These are phyloP conservation scores for Globisporangium takayamanum DNA, from an alignment of 352 stramenopile species.

Conservation along the genomic window DNA sequence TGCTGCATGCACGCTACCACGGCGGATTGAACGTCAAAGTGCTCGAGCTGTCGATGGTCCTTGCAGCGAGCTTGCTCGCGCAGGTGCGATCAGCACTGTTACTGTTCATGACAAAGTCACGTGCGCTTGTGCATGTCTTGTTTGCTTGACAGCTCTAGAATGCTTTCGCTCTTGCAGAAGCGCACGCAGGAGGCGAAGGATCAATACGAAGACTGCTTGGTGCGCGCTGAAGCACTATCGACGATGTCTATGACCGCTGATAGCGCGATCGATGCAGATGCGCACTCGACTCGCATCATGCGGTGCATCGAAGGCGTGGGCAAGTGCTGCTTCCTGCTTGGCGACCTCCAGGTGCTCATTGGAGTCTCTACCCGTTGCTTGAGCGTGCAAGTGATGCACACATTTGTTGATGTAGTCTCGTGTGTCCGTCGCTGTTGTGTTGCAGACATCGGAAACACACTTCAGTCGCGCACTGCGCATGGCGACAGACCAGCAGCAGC, in stretches of 20 bases:
- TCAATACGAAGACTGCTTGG: conserved; percentile 31
- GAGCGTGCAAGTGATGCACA: too few species aligned
- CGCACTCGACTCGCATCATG: conserved; percentile 14
- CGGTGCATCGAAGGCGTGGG: conserved; percentile 40
- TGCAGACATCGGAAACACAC: conserved; percentile 33
- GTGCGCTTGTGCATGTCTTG: too few species aligned
- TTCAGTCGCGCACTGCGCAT: conserved; percentile 32
- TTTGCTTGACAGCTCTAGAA: too few species aligned
- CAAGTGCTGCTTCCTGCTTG: conserved; percentile 49
- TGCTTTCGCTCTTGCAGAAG: conserved; percentile 20
- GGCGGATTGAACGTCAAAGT: conserved; percentile 47
- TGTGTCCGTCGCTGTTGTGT: neutral
- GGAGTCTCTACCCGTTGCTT: too few species aligned
- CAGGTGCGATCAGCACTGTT: conserved; percentile 23
- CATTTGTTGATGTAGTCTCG: too few species aligned
- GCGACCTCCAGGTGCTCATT: conserved; percentile 35
- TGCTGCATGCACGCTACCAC: conserved; percentile 27
- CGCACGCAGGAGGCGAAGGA: conserved; percentile 27
- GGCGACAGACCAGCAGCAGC: neutral
- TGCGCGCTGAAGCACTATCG: conserved; percentile 16
- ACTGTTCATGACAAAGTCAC: too few species aligned
- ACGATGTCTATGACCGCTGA: neutral
- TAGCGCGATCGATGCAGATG: conserved; percentile 6
- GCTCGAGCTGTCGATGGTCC: conserved; percentile 25
- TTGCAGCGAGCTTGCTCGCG: conserved; percentile 29